Percentiles rank a stretch among this genome's conserved stretches.
Conservation (phyloP, 2,329 filamentous ascomycete genomes). For the Hymenoscyphus scutula region DNA sequence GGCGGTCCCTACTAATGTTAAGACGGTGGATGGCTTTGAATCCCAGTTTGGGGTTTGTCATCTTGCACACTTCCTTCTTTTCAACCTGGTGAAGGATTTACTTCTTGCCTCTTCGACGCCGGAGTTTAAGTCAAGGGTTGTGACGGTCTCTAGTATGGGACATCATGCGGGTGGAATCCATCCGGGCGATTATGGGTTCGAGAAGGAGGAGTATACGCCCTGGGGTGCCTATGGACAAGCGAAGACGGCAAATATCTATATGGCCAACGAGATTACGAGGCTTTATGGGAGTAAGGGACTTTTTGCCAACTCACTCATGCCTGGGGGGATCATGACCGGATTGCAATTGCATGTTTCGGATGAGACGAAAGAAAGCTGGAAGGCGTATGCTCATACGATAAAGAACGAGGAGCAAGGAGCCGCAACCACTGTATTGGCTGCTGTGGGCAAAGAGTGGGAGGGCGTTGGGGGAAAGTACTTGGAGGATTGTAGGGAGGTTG, state of each 20-base stretch:
- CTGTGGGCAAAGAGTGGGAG: conserved; percentile 32
- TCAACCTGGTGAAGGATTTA: conserved; percentile 44
- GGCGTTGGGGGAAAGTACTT: conserved; percentile 48
- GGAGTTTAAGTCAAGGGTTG: conserved; percentile 45
- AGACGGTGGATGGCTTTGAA: conserved; percentile 48
- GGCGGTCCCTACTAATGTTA: conserved; percentile 30
- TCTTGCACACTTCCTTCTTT: conserved; percentile 52
- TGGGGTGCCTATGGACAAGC: conserved; percentile 42
- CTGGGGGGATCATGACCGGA: conserved; percentile 36
- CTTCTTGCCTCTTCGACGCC: conserved; percentile 42
- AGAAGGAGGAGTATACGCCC: conserved; percentile 36
- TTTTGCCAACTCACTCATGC: conserved; percentile 43
- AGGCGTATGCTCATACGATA: conserved; percentile 19
- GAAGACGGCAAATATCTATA: conserved; percentile 48
- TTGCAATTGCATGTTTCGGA: conserved; percentile 39
- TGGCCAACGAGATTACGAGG: conserved; percentile 47
- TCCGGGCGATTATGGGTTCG: conserved; percentile 41
- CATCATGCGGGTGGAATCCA: conserved; percentile 37
- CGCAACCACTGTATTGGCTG: conserved; percentile 43
- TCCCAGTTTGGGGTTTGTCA: conserved; percentile 52
- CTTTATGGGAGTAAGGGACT: conserved; percentile 41
- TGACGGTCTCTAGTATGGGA: conserved; percentile 44
- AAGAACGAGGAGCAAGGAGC: conserved; percentile 38
- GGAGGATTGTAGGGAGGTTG: conserved; percentile 28
- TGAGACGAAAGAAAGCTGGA: conserved; percentile 44